A percentile compares a stretch with the other conserved stretches of the same genome.
Conservation (phyloP, 2,329 filamentous ascomycete species). For the Pestalotiopsis sp. region DNA sequence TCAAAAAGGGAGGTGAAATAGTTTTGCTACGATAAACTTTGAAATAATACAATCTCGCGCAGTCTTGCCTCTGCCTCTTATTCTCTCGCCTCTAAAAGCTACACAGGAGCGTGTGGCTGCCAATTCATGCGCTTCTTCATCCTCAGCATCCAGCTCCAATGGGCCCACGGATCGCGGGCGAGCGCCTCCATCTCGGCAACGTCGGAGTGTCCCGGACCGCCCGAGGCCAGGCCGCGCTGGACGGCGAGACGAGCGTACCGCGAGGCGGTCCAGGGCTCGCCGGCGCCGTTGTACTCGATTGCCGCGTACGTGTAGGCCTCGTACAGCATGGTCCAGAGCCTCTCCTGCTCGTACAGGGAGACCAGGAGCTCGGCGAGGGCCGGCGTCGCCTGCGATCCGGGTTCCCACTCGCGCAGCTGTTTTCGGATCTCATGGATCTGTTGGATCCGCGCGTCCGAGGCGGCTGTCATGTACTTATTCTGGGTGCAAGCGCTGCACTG, state of each 20-base stretch:
- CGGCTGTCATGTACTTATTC: constrained; percentile 24
- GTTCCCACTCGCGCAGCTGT: constrained; percentile 34
- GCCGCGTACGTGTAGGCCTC: constrained; percentile 41
- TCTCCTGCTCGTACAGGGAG: constrained; percentile 42
- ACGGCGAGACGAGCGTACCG: constrained; percentile 40
- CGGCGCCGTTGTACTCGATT: constrained; percentile 40
- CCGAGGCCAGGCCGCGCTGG: constrained; percentile 35
- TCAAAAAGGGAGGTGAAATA: no score
- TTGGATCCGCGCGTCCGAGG: constrained; percentile 40
- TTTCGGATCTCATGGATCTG: constrained; percentile 34
- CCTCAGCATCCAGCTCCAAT: constrained; percentile 43
- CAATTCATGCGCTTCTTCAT: constrained; percentile 34
- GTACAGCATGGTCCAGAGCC: constrained; percentile 34
- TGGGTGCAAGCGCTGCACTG: constrained; percentile 40
- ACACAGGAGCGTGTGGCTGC: constrained; percentile 14
- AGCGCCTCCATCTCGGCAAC: constrained; percentile 37
- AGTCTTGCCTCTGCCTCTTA: no score
- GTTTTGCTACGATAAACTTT: no score
- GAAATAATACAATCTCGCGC: no score
- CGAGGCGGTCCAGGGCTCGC: constrained; percentile 40
- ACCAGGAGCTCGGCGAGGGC: constrained; percentile 42
- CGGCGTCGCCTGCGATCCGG: constrained; percentile 32
- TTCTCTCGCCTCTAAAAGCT: no score
- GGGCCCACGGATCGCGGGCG: constrained; percentile 36
- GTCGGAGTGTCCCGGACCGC: constrained; percentile 31